These are phyloP conservation scores for Xylaria sp. DNA, from an alignment of 2,329 filamentous ascomycete genomes.

Conservation along the genomic window DNA sequence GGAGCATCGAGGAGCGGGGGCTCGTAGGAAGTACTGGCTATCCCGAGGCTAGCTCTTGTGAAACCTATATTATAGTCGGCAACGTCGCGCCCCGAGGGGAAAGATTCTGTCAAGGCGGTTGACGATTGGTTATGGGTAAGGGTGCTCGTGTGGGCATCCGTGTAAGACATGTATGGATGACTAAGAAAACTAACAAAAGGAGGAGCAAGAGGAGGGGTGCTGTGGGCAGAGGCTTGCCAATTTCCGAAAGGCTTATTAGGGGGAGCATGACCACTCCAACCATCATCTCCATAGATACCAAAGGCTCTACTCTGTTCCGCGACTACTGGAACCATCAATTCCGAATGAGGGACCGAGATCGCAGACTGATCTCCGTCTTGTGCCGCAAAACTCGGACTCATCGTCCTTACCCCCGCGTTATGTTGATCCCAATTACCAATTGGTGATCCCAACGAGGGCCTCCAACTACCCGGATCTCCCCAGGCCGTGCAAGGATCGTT, in stretches of 20 bases:
- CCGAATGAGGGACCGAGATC: constrained; percentile 11
- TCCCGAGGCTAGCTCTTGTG: constrained; percentile 24
- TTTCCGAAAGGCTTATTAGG: constrained; percentile 23
- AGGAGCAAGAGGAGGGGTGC: constrained; percentile 3
- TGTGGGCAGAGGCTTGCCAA: constrained; percentile 21
- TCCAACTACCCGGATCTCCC: constrained; percentile 24
- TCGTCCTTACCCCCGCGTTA: constrained; percentile 16
- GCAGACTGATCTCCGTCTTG: constrained; percentile 16
- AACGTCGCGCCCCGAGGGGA: constrained; percentile 21
- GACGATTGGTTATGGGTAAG: constrained; percentile 17
- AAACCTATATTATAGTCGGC: constrained; percentile 29
- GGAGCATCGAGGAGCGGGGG: constrained; percentile 16
- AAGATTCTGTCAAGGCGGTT: constrained; percentile 16
- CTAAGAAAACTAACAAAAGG: constrained; percentile 19
- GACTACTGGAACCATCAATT: constrained; percentile 19
- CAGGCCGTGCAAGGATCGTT: constrained; percentile 10
- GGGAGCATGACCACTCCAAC: not conserved
- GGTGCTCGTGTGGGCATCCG: constrained; percentile 25
- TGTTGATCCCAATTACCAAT: constrained; percentile 23
- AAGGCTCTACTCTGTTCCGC: constrained; percentile 11
- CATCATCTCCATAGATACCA: constrained; percentile 8
- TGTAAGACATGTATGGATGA: constrained; percentile 30
- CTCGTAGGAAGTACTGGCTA: constrained; percentile 23
- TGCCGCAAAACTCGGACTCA: constrained; percentile 12
- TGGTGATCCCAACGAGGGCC: constrained; percentile 6